Percentiles rank a stretch among this genome's conserved stretches.
phyloP scores from a whole-genome alignment of 2,329 filamentous ascomycete species.

The Chrysoporthe cubensis region DNA sequence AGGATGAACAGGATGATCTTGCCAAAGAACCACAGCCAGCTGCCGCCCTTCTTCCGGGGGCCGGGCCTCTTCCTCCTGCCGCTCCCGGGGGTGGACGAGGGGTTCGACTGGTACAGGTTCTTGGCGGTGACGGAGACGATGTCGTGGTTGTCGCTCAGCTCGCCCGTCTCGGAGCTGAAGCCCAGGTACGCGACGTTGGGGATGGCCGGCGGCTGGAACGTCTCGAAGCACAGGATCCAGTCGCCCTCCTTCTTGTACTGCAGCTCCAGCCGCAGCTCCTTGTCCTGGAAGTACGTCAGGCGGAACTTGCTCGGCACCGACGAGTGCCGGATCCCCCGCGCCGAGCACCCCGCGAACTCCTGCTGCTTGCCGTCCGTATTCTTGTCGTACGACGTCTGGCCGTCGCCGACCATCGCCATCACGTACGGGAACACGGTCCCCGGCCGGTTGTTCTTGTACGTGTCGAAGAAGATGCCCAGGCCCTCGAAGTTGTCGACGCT shows the following conservation, averaged over 20 bases:
- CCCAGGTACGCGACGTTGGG: conserved; percentile 77
- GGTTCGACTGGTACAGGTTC: conserved; percentile 78
- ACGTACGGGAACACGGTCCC: conserved; percentile 96
- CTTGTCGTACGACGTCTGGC: conserved; percentile 87
- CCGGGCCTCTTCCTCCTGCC: conserved; percentile 41
- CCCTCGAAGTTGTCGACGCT: conserved; percentile 89
- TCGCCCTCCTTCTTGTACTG: conserved; percentile 91
- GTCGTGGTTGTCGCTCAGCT: conserved; percentile 97
- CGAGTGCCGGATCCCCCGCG: conserved; percentile 83
- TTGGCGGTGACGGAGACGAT: conserved; percentile 84
- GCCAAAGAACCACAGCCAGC: conserved; percentile 69
- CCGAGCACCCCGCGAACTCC: conserved; percentile 93
- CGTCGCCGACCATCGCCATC: conserved; percentile 98
- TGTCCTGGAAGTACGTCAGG: conserved; percentile 96
- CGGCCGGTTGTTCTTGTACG: conserved; percentile 98
- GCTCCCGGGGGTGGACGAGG: conserved; percentile 47
- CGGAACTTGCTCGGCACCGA: conserved; percentile 80
- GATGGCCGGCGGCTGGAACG: conserved; percentile 71
- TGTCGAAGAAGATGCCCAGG: conserved; percentile 94
- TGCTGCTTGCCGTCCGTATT: conserved; percentile 91
- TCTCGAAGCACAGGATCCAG: conserved; percentile 90
- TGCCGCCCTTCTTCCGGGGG: conserved; percentile 50
- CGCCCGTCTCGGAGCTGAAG: conserved; percentile 88
- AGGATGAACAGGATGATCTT: conserved; percentile 80
- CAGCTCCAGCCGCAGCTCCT: conserved; percentile 84